These are phyloP conservation scores for Vanderwaltozyma tropicalis DNA, from an alignment of 805 yeast species.

Conservation along the genomic window DNA sequence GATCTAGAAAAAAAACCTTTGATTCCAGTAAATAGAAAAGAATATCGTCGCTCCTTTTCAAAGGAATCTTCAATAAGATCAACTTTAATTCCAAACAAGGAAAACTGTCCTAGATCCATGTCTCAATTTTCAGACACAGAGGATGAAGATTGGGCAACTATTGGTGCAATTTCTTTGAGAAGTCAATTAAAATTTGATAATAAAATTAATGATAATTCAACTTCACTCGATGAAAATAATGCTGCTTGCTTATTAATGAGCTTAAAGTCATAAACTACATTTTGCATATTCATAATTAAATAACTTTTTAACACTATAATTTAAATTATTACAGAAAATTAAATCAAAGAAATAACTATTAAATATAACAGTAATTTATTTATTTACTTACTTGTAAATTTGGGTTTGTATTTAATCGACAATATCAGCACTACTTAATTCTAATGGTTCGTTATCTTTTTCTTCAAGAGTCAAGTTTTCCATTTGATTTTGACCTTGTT, in stretches of 20 bases:
- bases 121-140: conserved; percentile 57
- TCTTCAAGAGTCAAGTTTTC: conserved; percentile 3
- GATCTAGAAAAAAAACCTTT: conserved; percentile 1
- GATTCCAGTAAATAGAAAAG: conserved; percentile 3
- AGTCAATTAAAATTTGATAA: too few species aligned
- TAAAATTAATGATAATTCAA: conserved; percentile 1
- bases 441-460: neutral
- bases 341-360: too few species aligned
- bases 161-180: conserved; percentile 52
- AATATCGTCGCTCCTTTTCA: conserved; percentile 31
- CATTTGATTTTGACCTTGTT: conserved; percentile 3
- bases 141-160: conserved; percentile 93
- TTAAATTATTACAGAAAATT: too few species aligned
- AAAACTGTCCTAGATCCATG: conserved; percentile 18
- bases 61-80: conserved; percentile 24
- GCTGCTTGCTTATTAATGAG: conserved; percentile 26
- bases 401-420: conserved; percentile 6
- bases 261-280: conserved; percentile 17
- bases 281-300: neutral
- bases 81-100: conserved; percentile 28
- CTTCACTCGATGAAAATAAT: conserved; percentile 12
- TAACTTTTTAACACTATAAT: too few species aligned
- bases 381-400: too few species aligned
- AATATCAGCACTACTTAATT: conserved; percentile 6
- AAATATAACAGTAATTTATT: too few species aligned